Evolutionary conservation across 2,329 filamentous ascomycete genomes (phyloP).

Genomic region (Tolypocladium album): DNA sequence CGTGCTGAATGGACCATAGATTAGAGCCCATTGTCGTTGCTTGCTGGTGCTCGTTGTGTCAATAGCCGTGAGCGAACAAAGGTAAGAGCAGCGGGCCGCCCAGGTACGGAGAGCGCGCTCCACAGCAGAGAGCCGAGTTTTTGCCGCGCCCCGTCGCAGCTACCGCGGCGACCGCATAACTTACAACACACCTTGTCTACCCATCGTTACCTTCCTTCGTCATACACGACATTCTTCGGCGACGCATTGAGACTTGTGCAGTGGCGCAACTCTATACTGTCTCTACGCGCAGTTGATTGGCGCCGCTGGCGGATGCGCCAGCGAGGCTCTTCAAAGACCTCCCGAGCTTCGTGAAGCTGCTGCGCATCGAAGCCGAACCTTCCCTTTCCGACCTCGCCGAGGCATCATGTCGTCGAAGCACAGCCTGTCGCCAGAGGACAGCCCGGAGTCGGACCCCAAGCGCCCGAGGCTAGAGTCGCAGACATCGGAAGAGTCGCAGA

Average conservation of each 20-base stretch:
- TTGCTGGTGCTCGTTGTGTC: no score
- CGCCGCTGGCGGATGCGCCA: neutral
- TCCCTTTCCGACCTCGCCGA: neutral
- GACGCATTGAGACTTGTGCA: neutral
- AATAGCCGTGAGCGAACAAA: neutral
- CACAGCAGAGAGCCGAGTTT: neutral
- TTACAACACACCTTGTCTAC: neutral
- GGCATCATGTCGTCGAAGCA: constrained; percentile 25
- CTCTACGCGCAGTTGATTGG: neutral
- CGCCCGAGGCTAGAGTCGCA: constrained; percentile 11
- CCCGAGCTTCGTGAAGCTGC: neutral
- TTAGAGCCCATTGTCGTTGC: neutral
- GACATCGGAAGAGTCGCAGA: neutral
- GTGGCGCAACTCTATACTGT: neutral
- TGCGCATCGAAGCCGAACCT: no score
- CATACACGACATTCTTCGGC: neutral
- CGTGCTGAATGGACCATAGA: neutral
- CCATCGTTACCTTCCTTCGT: neutral
- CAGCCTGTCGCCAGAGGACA: constrained; percentile 18
- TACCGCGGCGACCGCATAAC: neutral
- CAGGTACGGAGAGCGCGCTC: neutral
- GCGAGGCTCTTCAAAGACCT: neutral
- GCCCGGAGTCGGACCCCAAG: constrained; percentile 17
- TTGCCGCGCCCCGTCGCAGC: neutral
- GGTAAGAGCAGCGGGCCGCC: neutral